phyloP scores from a whole-genome alignment of 2,329 filamentous ascomycete genomes.

The Alternaria sp. region DNA sequence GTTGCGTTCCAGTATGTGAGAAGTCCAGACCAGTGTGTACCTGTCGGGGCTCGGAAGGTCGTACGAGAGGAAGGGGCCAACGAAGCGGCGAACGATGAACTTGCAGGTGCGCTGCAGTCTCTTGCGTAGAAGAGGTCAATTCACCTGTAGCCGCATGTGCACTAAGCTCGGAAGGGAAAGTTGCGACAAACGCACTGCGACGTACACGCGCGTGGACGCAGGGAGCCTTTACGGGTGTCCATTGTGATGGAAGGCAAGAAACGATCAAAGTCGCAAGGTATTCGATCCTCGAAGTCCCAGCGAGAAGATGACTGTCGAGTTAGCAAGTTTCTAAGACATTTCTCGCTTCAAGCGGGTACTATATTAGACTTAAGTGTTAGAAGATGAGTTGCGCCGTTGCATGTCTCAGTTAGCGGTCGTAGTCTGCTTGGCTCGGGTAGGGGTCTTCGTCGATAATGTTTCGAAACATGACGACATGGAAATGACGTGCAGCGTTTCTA shows the following conservation, averaged over 20 bases:
- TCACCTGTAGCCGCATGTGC: too few species aligned
- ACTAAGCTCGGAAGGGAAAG: not conserved
- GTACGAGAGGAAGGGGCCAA: too few species aligned
- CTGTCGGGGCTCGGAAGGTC: too few species aligned
- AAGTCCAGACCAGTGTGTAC: too few species aligned
- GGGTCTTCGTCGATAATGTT: not conserved
- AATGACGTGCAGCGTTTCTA: not conserved
- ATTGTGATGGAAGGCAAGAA: conserved; percentile 8
- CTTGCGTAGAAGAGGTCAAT: too few species aligned
- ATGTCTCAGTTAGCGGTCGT: conserved; percentile 7
- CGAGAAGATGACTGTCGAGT: not conserved
- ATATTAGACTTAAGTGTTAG: not conserved
- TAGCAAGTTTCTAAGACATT: not conserved
- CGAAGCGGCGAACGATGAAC: too few species aligned
- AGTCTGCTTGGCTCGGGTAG: not conserved
- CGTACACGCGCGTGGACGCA: conserved; percentile 10
- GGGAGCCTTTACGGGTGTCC: conserved; percentile 21
- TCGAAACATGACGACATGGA: conserved; percentile 3
- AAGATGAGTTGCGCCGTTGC: conserved; percentile 1
- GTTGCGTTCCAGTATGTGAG: not conserved
- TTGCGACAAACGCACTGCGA: conserved; percentile 14
- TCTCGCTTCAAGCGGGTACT: not conserved
- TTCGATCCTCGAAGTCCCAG: not conserved
- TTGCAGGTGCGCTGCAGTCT: too few species aligned
- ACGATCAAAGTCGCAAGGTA: not conserved